phyloP scores from a whole-genome alignment of 345 rosid species.

The Salix suchowensis region DNA sequence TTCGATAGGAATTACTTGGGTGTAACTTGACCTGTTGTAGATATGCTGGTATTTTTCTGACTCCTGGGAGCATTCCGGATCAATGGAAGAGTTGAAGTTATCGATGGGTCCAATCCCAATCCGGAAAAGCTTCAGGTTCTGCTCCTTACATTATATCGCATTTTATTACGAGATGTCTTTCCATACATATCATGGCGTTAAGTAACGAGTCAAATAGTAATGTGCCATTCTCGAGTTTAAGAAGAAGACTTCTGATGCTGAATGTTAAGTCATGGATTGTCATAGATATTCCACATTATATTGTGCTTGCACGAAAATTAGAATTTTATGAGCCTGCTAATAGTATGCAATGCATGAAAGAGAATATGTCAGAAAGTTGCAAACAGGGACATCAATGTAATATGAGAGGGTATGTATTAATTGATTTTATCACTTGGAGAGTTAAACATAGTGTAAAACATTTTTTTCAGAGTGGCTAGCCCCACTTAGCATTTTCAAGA shows the following conservation, averaged over 20 bases:
- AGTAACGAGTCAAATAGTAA: neutral
- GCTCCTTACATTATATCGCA: neutral
- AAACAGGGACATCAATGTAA: neutral
- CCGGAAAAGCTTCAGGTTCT: slow-evolving; percentile 61
- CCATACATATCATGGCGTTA: neutral
- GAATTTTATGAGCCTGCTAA: neutral
- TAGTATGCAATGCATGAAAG: neutral
- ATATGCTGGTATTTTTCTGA: slow-evolving; percentile 88
- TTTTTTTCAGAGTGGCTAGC: neutral
- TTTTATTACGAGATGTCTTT: neutral
- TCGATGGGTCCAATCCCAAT: slow-evolving; percentile 62
- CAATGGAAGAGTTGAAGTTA: slow-evolving; percentile 63
- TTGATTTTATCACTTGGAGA: neutral
- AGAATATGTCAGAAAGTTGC: neutral
- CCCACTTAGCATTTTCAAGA: neutral
- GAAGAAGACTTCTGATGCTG: neutral
- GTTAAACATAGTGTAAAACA: neutral
- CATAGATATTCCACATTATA: neutral
- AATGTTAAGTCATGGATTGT: neutral
- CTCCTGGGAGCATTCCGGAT: slow-evolving; percentile 95
- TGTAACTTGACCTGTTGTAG: slow-evolving; percentile 18
- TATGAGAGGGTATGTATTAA: neutral
- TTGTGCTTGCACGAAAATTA: neutral
- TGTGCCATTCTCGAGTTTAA: neutral
- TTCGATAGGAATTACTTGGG: neutral